phyloP scores from a whole-genome alignment of 2,329 filamentous ascomycete species.

The Fusarium tricinctum region DNA sequence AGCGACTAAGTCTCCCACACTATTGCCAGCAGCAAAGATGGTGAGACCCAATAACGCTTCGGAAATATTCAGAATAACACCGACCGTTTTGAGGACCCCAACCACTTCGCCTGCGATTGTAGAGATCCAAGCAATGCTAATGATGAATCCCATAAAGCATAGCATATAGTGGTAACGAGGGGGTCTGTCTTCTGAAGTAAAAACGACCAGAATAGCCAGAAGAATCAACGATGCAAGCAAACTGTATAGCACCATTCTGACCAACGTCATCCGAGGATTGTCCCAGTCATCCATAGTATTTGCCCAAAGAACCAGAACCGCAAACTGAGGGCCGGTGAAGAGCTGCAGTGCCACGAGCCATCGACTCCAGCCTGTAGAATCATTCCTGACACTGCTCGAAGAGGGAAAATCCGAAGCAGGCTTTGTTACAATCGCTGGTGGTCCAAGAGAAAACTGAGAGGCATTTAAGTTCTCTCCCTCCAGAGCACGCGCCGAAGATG shows the following conservation, averaged over 20 bases:
- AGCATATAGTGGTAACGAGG: slow-evolving; percentile 82
- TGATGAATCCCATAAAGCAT: slow-evolving; percentile 90
- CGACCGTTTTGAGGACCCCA: slow-evolving; percentile 91
- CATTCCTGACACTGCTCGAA: slow-evolving; percentile 54
- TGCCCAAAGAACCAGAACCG: slow-evolving; percentile 81
- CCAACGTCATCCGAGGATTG: slow-evolving; percentile 64
- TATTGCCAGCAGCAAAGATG: slow-evolving; percentile 96
- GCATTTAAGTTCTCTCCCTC: slow-evolving; percentile 43
- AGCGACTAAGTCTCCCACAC: slow-evolving; percentile 91
- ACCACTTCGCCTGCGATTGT: slow-evolving; percentile 97
- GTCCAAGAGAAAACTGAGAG: slow-evolving; percentile 40
- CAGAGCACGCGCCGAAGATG: slow-evolving; percentile 34
- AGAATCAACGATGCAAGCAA: slow-evolving; percentile 77
- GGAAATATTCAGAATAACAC: slow-evolving; percentile 91
- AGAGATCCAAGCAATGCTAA: slow-evolving; percentile 95
- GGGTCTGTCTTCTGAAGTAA: slow-evolving; percentile 75
- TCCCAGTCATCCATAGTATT: slow-evolving; percentile 72
- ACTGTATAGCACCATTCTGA: slow-evolving; percentile 72
- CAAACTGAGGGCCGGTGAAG: slow-evolving; percentile 88
- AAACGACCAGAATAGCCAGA: slow-evolving; percentile 75
- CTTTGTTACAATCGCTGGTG: slow-evolving; percentile 48
- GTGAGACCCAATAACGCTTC: slow-evolving; percentile 96
- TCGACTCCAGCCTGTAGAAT: slow-evolving; percentile 80
- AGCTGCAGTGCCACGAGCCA: slow-evolving; percentile 91
- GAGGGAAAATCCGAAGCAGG: slow-evolving; percentile 54